Evolutionary conservation across 116 monocot genomes (phyloP), one percentile per base, ranked within the genome.

Genomic region (Trichopus zeylanicus): DNA sequence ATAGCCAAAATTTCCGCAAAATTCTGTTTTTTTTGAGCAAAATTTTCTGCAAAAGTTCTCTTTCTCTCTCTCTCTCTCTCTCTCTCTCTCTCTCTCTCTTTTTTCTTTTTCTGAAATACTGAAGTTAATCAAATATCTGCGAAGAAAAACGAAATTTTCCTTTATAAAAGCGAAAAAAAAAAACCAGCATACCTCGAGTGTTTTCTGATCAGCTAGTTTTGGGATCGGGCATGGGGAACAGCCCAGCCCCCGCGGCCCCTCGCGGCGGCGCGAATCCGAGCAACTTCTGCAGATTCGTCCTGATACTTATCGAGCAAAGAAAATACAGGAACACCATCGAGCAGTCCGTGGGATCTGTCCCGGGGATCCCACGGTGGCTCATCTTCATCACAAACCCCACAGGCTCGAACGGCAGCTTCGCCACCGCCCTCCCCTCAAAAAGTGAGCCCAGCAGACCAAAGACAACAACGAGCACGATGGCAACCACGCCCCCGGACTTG

Each of bases 391-490:
- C 88, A 29, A 98, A 38, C 0, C 79, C 56, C 8, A 88, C 42
- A 2, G 97, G 91, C 52, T 63, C 32, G 56, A 98, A 98, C 2
- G 97, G 91, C 5, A 98, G 70, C 73, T 98, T 98, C 9, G 97
- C 97, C 20, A 98, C 87, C 9, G 78, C 70, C 30, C 83, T 59
- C 3, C 97, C 97, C 63, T 98, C 97, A 60, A 98, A 98, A 59
- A 98, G 78, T 46, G 97, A 98, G 66, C 91, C 91, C 52, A 98
- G 82, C 46, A 98, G 75, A 19, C 91, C 91, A 68, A 91, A 98
- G 47, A 98, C 87, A 55, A 91, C 87, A 72, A 98, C 82, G 59
- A 98, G 84, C 0, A 98, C 97, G 2, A 57, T 82, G 7, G 85
- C 91, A 7, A 98, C 97, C 31, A 98, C 97, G 16, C 73, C 84